These are phyloP conservation scores for Moesziomyces parantarcticus DNA, from an alignment of 1,284 basidiomycete species.

Conservation along the genomic window DNA sequence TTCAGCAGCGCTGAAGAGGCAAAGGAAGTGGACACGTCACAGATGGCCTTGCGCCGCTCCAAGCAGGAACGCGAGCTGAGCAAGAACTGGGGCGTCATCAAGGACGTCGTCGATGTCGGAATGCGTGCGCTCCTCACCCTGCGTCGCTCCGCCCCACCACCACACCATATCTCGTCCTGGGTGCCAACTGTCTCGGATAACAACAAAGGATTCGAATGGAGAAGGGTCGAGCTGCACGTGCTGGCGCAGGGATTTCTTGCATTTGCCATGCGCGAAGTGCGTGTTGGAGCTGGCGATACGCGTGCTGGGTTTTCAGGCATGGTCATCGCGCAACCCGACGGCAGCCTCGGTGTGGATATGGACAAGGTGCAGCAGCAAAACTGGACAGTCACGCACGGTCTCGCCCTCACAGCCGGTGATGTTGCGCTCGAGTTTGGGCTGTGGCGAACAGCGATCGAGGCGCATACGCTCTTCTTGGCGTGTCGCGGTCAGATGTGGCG, in stretches of 20 bases:
- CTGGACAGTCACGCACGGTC: conserved; percentile 38
- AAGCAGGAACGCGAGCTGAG: conserved; percentile 38
- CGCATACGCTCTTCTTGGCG: conserved; percentile 35
- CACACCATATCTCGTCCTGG: conserved; percentile 11
- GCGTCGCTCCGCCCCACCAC: background rate
- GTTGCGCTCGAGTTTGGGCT: conserved; percentile 25
- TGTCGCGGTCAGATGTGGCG: conserved; percentile 38
- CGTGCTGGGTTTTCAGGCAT: conserved; percentile 26
- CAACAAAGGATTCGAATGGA: background rate
- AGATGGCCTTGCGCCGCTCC: conserved; percentile 14
- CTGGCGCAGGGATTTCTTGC: conserved; percentile 20
- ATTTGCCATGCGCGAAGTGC: conserved; percentile 32
- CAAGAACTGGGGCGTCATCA: conserved; percentile 45
- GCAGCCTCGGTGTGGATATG: conserved; percentile 3
- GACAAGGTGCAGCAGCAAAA: conserved; percentile 30
- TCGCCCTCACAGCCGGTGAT: conserved; percentile 33
- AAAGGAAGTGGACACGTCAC: conserved; percentile 9
- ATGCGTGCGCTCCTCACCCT: conserved; percentile 23
- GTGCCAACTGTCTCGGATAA: background rate
- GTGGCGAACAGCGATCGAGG: conserved; percentile 31
- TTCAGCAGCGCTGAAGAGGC: background rate
- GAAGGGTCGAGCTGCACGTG: background rate
- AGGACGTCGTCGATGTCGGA: conserved; percentile 36
- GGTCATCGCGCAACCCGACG: conserved; percentile 4
- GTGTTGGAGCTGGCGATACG: conserved; percentile 32